Percentiles rank a stretch among this genome's conserved stretches.
phyloP scores from a whole-genome alignment of 495 filamentous ascomycete genomes.

The Tuber brumale region DNA sequence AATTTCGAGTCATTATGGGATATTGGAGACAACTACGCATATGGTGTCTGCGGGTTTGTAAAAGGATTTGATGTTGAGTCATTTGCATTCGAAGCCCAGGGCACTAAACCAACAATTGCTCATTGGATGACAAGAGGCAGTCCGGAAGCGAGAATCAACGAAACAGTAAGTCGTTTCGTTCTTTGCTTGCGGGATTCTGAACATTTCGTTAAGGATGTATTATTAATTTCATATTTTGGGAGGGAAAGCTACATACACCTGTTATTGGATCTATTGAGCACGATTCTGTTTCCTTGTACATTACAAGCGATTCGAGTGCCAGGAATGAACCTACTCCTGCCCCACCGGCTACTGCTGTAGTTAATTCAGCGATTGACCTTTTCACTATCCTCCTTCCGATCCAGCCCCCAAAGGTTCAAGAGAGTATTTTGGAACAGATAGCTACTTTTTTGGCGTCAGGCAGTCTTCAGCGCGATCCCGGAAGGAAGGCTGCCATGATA shows the following conservation, averaged over 20 bases:
- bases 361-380: constrained; percentile 84
- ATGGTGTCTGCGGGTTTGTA: constrained; percentile 81
- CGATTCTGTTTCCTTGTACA: constrained; percentile 77
- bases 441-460: constrained; percentile 74
- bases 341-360: constrained; percentile 83
- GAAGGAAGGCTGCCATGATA: constrained; percentile 78
- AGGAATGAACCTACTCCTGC: constrained; percentile 54
- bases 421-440: constrained; percentile 89
- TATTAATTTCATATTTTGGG: constrained; percentile 24
- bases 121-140: constrained; percentile 58
- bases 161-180: constrained; percentile 49
- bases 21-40: constrained; percentile 85
- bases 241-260: constrained; percentile 45
- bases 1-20: constrained; percentile 94
- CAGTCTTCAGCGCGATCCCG: constrained; percentile 74
- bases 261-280: constrained; percentile 66
- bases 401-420: constrained; percentile 83
- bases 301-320: constrained; percentile 47
- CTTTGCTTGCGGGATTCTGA: background rate
- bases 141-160: constrained; percentile 64
- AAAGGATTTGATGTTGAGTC: constrained; percentile 65
- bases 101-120: constrained; percentile 49
- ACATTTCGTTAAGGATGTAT: constrained; percentile 15
- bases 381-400: constrained; percentile 87
- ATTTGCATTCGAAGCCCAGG: constrained; percentile 54